phyloP scores from a whole-genome alignment of 306 rosid species.

The Lupinus albus region DNA sequence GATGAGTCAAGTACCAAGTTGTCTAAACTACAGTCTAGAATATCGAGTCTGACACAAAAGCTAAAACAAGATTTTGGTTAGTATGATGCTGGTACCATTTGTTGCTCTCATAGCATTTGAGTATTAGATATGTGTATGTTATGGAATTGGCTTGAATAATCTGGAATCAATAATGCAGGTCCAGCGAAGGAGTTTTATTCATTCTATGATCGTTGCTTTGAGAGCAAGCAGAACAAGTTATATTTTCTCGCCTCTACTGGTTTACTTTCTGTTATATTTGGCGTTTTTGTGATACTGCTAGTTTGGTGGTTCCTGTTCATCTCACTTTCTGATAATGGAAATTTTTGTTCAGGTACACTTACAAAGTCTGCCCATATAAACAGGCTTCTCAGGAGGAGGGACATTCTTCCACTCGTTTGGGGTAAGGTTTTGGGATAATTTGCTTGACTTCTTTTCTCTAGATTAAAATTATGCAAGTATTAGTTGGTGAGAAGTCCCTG shows the following conservation, averaged over 20 bases:
- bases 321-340: conserved; percentile 47
- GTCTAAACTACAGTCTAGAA: conserved; percentile 80
- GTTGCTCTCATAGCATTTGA: conserved; percentile 27
- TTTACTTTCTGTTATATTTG: conserved; percentile 36
- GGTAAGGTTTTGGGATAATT: conserved; percentile 60
- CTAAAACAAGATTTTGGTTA: conserved; percentile 87
- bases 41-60: conserved; percentile 84
- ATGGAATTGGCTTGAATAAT: conserved; percentile 40
- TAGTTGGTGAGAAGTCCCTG: conserved; percentile 12
- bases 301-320: conserved; percentile 32
- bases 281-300: conserved; percentile 33
- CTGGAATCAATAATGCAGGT: conserved; percentile 65
- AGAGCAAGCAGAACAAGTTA: conserved; percentile 92
- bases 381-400: conserved; percentile 95
- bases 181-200: conserved; percentile 90
- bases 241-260: conserved; percentile 36
- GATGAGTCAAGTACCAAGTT: conserved; percentile 84
- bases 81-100: conserved; percentile 46
- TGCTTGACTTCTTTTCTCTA: conserved; percentile 27
- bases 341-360: conserved; percentile 73
- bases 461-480: conserved; percentile 32
- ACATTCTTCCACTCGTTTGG: conserved; percentile 81
- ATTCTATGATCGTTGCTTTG: conserved; percentile 82
- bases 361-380: conserved; percentile 94
- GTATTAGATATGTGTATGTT: conserved; percentile 29